Percentiles rank a stretch among this genome's conserved stretches.
Conservation (phyloP, 2,329 filamentous ascomycete species). For the Paecilomyces sp. region DNA sequence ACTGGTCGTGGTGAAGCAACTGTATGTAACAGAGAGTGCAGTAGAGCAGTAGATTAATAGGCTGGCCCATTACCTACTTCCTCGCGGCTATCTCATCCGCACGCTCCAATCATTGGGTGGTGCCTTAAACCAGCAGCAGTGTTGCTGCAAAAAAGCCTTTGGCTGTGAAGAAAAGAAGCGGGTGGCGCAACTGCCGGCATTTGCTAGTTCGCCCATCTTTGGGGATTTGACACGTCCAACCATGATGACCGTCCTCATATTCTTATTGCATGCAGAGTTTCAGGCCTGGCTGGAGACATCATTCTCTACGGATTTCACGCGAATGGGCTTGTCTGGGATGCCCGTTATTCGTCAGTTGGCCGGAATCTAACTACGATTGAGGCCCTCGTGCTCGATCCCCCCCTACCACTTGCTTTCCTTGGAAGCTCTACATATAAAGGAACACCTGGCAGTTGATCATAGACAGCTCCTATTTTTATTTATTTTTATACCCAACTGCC, state of each 20-base stretch:
- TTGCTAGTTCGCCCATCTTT: neutral
- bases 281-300: neutral
- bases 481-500: neutral
- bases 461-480: neutral
- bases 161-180: neutral
- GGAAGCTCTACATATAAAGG: neutral
- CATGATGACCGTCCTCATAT: neutral
- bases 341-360: neutral
- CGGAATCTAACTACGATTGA: neutral
- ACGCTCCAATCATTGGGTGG: neutral
- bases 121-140: neutral
- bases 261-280: neutral
- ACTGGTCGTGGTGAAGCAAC: too few species aligned
- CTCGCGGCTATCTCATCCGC: neutral
- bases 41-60: neutral
- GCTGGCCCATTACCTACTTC: neutral
- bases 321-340: neutral
- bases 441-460: neutral
- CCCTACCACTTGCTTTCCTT: neutral
- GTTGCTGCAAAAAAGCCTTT: neutral
- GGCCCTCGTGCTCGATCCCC: neutral
- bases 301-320: too few species aligned
- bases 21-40: neutral
- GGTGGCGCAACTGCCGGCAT: neutral
- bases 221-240: neutral